Conservation (phyloP, 805 yeast genomes). For the Spathaspora boniae region DNA sequence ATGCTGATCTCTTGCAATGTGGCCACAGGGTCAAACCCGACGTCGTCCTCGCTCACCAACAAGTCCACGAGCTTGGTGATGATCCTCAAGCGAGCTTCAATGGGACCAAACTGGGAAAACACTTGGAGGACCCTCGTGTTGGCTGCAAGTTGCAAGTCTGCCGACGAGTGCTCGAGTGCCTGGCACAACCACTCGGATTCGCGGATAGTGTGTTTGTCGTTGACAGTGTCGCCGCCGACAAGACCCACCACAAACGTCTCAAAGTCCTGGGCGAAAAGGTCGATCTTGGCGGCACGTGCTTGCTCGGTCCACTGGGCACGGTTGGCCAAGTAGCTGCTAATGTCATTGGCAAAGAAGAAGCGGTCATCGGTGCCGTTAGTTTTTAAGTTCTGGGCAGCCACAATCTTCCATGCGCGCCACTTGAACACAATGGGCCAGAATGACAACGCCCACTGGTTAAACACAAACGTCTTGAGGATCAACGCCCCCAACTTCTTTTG, state of each 20-base stretch:
- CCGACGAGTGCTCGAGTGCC: constrained; percentile 43
- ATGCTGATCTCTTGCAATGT: constrained; percentile 54
- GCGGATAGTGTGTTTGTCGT: constrained; percentile 33
- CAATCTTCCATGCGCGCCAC: constrained; percentile 34
- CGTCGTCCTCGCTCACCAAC: constrained; percentile 44
- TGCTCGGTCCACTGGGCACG: constrained; percentile 42
- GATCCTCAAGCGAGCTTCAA: constrained; percentile 55
- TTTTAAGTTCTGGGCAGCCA: constrained; percentile 18
- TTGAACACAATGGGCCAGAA: constrained; percentile 46
- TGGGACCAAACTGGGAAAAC: constrained; percentile 51
- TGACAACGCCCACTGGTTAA: constrained; percentile 57
- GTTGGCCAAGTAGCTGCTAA: constrained; percentile 24
- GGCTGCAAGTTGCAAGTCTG: constrained; percentile 40
- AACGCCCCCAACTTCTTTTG: constrained; percentile 56
- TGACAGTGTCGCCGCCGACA: constrained; percentile 54
- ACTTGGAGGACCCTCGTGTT: constrained; percentile 50
- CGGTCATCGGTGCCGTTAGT: constrained; percentile 27
- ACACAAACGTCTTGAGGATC: constrained; percentile 55
- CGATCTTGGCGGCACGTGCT: constrained; percentile 48
- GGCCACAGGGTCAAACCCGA: constrained; percentile 38
- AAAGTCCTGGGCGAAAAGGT: constrained; percentile 45
- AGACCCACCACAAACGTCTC: constrained; percentile 58
- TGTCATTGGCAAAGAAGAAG: constrained; percentile 30
- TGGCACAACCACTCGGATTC: constrained; percentile 61
- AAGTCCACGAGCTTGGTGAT: constrained; percentile 48